Conservation (phyloP, 305 asterid genomes). For the Fraxinus baroniana region DNA sequence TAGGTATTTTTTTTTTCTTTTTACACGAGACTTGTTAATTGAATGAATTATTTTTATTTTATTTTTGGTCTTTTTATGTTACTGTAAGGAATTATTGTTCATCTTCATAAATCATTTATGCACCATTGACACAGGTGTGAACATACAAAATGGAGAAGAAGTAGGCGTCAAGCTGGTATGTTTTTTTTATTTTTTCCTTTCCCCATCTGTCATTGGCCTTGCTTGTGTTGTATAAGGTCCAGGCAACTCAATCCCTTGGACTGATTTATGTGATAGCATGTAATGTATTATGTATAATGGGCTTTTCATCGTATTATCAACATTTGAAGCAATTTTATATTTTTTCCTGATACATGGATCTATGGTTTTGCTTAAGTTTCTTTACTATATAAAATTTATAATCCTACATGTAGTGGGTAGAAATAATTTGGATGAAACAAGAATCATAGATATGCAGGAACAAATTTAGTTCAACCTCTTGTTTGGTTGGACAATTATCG, state of each 20-base stretch:
- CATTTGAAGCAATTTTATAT: background rate
- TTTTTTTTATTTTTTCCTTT: background rate
- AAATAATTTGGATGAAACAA: background rate
- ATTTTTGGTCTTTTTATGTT: background rate
- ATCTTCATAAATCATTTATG: background rate
- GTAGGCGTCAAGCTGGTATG: conserved; percentile 56
- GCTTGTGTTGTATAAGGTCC: background rate
- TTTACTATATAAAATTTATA: background rate
- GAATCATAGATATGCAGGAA: background rate
- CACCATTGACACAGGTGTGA: conserved; percentile 41
- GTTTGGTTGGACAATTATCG: background rate
- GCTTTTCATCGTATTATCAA: background rate
- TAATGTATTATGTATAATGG: background rate
- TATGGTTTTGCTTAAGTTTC: background rate
- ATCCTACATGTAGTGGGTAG: background rate
- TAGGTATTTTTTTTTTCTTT: conserved; percentile 43
- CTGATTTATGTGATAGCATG: background rate
- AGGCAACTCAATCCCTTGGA: background rate
- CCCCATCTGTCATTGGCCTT: background rate
- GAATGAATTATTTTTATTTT: background rate
- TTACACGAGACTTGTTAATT: background rate
- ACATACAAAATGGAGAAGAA: conserved; percentile 58
- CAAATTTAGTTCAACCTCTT: background rate
- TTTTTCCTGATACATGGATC: background rate
- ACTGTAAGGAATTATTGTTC: background rate